A percentile compares a stretch with the other conserved stretches of the same genome.
Conservation (phyloP, 2,329 filamentous ascomycete genomes). For the Berkeleyomyces basicola region DNA sequence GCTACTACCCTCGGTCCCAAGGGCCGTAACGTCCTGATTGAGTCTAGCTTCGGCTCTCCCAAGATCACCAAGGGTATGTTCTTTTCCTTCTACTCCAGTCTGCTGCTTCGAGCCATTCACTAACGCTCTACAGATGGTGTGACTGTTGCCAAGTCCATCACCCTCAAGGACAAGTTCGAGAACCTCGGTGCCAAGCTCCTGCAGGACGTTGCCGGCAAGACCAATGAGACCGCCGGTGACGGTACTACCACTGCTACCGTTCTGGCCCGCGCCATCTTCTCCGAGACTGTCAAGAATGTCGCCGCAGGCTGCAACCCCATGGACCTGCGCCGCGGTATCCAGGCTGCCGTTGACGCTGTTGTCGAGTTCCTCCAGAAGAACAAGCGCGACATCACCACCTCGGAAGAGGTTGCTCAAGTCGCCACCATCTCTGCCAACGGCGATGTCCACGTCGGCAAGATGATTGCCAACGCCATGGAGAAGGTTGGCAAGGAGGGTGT, state of each 20-base stretch:
- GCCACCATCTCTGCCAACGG: constrained; percentile 97
- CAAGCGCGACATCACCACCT: constrained; percentile 96
- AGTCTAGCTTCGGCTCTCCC: constrained; percentile 94
- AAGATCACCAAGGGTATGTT: constrained; percentile 95
- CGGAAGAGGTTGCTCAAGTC: constrained; percentile 91
- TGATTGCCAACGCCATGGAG: constrained; percentile 98
- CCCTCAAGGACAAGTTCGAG: constrained; percentile 97
- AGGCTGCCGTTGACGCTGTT: constrained; percentile 87
- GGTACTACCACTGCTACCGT: constrained; percentile 97
- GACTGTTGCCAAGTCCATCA: constrained; percentile 76
- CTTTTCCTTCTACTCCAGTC: neutral
- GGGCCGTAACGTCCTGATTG: constrained; percentile 95
- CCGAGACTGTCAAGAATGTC: constrained; percentile 99
- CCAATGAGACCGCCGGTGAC: constrained; percentile 96
- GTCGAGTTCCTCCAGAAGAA: constrained; percentile 88
- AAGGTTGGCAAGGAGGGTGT: constrained; percentile 99
- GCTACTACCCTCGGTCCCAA: constrained; percentile 94
- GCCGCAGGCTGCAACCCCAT: constrained; percentile 99
- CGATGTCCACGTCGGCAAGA: constrained; percentile 81
- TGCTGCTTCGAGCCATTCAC: constrained; percentile 16
- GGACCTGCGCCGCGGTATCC: constrained; percentile 93
- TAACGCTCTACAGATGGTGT: constrained; percentile 50
- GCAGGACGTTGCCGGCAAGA: constrained; percentile 97
- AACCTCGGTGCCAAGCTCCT: constrained; percentile 94
- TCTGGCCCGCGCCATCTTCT: constrained; percentile 94